Conservation (phyloP, 1,284 basidiomycete genomes). For the Marasmius sp. region DNA sequence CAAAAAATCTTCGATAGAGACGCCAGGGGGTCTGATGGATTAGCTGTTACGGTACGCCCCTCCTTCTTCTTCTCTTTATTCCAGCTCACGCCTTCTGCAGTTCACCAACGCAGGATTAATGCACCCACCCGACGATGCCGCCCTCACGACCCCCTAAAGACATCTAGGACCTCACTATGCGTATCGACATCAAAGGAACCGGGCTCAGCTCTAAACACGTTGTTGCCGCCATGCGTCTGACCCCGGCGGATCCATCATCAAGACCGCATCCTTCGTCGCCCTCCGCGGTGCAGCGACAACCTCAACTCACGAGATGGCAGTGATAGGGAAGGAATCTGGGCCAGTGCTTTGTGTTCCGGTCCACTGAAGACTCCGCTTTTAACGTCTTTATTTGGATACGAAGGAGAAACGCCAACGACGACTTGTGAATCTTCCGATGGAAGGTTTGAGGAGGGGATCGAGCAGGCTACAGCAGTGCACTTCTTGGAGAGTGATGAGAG, state of each 20-base stretch:
- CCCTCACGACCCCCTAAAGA: conserved; percentile 87
- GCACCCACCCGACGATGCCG: conserved; percentile 90
- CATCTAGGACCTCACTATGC: conserved; percentile 94
- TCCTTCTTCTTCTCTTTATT: too few relatives aligned
- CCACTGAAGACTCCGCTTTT: conserved; percentile 53
- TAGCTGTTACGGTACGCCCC: too few relatives aligned
- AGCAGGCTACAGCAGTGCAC: conserved; percentile 88
- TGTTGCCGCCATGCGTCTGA: conserved; percentile 92
- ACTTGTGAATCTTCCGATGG: conserved; percentile 93
- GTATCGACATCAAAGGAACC: conserved; percentile 92
- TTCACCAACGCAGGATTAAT: conserved; percentile 78
- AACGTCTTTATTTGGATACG: conserved; percentile 99
- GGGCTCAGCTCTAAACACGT: conserved; percentile 99
- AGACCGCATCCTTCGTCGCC: conserved; percentile 95
- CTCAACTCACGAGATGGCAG: conserved; percentile 96
- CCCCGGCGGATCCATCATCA: conserved; percentile 94
- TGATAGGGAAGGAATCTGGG: conserved; percentile 94
- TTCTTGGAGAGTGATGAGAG: conserved; percentile 88
- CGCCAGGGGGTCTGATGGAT: too few relatives aligned
- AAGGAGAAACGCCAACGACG: conserved; percentile 91
- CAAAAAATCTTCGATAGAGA: too few relatives aligned
- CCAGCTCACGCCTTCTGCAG: conserved; percentile 32
- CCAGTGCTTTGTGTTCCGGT: conserved; percentile 90
- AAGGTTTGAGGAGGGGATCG: conserved; percentile 94
- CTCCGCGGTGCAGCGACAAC: conserved; percentile 92